These are phyloP conservation scores for Trichophyton benhamiae DNA, from an alignment of 2,329 filamentous ascomycete species.

Conservation along the genomic window DNA sequence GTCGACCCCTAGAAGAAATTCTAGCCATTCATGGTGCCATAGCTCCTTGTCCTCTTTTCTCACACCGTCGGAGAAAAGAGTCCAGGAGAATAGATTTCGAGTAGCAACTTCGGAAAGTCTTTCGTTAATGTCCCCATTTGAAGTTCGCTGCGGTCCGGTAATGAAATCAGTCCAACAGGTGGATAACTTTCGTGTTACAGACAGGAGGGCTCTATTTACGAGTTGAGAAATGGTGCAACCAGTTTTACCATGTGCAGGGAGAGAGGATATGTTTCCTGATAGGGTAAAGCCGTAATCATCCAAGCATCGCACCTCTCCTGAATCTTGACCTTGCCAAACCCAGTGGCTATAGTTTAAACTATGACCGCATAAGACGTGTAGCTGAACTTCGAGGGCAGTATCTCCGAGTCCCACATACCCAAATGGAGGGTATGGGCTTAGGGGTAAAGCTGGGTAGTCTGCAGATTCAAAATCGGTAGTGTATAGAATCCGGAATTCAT, in stretches of 20 bases:
- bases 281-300: not conserved
- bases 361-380: constrained; percentile 10
- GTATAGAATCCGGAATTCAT: constrained; percentile 10
- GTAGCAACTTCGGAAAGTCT: constrained; percentile 9
- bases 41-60: constrained; percentile 7
- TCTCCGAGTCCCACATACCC: constrained; percentile 4
- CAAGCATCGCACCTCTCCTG: not conserved
- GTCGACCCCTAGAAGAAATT: constrained; percentile 1
- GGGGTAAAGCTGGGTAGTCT: not conserved
- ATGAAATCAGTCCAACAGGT: not conserved
- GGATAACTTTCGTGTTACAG: not conserved
- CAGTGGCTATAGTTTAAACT: constrained; percentile 9
- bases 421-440: constrained; percentile 9
- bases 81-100: constrained; percentile 7
- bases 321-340: constrained; percentile 5
- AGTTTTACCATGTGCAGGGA: not conserved
- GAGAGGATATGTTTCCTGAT: too few relatives aligned
- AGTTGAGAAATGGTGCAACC: not conserved
- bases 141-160: not conserved
- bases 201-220: not conserved
- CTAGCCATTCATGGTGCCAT: constrained; percentile 9
- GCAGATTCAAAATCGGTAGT: constrained; percentile 6
- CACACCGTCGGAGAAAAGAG: constrained; percentile 7
- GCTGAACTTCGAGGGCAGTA: constrained; percentile 8
- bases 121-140: not conserved